Conservation (phyloP, 2,329 filamentous ascomycete genomes). For the Myriosclerotinia duriaeana region DNA sequence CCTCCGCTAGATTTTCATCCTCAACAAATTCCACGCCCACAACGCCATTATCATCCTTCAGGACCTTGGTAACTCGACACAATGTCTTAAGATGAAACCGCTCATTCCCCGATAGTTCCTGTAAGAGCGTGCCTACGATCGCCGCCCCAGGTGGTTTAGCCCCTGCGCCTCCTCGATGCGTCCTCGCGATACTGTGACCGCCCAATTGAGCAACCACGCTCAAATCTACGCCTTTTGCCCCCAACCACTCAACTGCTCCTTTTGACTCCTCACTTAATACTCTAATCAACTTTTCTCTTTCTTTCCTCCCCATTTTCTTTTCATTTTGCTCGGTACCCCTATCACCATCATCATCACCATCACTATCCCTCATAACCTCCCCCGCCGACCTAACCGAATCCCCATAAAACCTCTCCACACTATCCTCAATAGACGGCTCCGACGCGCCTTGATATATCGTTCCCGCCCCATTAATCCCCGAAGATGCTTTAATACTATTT, state of each 20-base stretch:
- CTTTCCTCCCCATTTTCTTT: constrained; percentile 19
- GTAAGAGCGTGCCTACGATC: constrained; percentile 56
- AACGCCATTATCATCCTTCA: constrained; percentile 44
- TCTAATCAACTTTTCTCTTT: constrained; percentile 48
- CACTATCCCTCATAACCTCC: constrained; percentile 25
- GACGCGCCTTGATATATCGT: constrained; percentile 54
- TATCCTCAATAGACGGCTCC: constrained; percentile 42
- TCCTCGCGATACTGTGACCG: constrained; percentile 56
- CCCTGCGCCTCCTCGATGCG: constrained; percentile 57
- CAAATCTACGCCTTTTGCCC: constrained; percentile 57
- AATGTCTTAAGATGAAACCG: constrained; percentile 54
- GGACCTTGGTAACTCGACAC: constrained; percentile 54
- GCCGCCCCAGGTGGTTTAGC: constrained; percentile 56
- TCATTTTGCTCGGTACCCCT: too few species aligned
- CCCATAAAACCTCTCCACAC: constrained; percentile 45
- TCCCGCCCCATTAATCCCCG: constrained; percentile 62
- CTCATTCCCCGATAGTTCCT: constrained; percentile 49
- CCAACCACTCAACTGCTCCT: constrained; percentile 56
- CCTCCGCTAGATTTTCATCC: constrained; percentile 23
- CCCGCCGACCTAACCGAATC: constrained; percentile 61
- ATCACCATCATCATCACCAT: not conserved
- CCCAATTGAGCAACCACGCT: constrained; percentile 58
- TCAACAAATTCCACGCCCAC: constrained; percentile 54
- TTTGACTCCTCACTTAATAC: constrained; percentile 51
- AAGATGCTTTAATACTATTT: constrained; percentile 66